Evolutionary conservation across 768 basidiomycete species (phyloP), one percentile per base, ranked within the genome.

Genomic region (Termitomyces sp.): DNA sequence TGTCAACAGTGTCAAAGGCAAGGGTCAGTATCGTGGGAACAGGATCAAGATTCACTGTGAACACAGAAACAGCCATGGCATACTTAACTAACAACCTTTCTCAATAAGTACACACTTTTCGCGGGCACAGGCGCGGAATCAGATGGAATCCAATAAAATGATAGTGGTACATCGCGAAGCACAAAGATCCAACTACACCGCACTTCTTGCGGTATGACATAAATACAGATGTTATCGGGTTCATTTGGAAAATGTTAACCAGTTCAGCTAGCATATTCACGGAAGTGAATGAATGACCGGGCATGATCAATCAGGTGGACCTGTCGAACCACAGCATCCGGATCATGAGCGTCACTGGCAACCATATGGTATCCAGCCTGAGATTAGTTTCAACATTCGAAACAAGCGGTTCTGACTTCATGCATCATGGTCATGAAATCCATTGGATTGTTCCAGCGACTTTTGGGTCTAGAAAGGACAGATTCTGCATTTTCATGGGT

Each of bases 161-260:
- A 34, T 47, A 34, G 10, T 31, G 37, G 31, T 25, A 50, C 48
- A 32, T 60, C 52, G 47, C 43, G 47, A 60, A 60, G 54, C 40
- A 37, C 63, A 61, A 59, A 61, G 63, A 59, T 64, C 60, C 63
- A 64, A 32, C 29, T 36, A 55, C 53, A 42, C 38, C 60, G 60
- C 60, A 49, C 34, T 56, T 38, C 38, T 8, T 48, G 52, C 38
- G 57, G 34, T 37, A 52, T 54, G 45, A 25, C 25, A 25, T 25
- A 25, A 25, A 25, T 25, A 25, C 25, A 40, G 36, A 34, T 40
- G 40, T 25, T 38, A 42, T 50, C 49, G 31, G 49, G 29, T 20
- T 42, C 47, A 34, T 25, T 42, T 34, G 29, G 15, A 37, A 37
- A 47, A 57, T 20, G 25, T 15, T 29, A 46, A 47, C 9, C 48